Evolutionary conservation across 768 basidiomycete genomes (phyloP).

Genomic region (Mycena vitilis): DNA sequence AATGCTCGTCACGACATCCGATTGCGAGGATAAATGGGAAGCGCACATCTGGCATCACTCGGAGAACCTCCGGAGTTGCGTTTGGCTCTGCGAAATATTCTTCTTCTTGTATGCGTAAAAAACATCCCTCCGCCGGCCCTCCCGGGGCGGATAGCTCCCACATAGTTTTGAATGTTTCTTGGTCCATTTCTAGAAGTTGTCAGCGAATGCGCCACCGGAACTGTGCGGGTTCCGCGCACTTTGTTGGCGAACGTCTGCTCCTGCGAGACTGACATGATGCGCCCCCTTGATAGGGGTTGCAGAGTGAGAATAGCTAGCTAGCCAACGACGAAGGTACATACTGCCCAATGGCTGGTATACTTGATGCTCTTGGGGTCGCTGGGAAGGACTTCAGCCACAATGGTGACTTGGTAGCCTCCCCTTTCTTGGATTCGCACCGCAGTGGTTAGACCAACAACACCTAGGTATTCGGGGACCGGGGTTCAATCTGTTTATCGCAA

Average conservation of each 20-base stretch:
- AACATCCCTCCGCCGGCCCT: slow-evolving; percentile 65
- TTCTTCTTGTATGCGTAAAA: slow-evolving; percentile 72
- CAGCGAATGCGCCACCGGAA: not conserved
- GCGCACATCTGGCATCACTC: slow-evolving; percentile 67
- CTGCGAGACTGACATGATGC: slow-evolving; percentile 76
- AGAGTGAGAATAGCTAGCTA: not conserved
- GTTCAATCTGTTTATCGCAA: not conserved
- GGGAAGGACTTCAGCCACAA: slow-evolving; percentile 79
- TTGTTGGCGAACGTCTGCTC: slow-evolving; percentile 63
- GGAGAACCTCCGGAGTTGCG: slow-evolving; percentile 54
- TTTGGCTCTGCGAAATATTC: slow-evolving; percentile 64
- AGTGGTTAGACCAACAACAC: slow-evolving; percentile 83
- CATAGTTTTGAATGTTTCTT: slow-evolving; percentile 80
- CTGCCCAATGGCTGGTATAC: slow-evolving; percentile 89
- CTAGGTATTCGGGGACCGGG: slow-evolving; percentile 54
- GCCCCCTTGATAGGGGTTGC: slow-evolving; percentile 66
- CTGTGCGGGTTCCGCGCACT: slow-evolving; percentile 50
- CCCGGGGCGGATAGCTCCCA: slow-evolving; percentile 77
- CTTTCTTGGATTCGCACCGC: slow-evolving; percentile 76
- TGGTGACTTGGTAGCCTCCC: slow-evolving; percentile 70
- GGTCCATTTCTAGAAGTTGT: slow-evolving; percentile 66
- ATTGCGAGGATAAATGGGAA: slow-evolving; percentile 36
- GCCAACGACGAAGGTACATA: slow-evolving; percentile 47
- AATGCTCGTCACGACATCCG: slow-evolving; percentile 20
- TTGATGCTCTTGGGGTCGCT: slow-evolving; percentile 78